Evolutionary conservation across 176 grass and related monocot genomes (phyloP).

Genomic region (Oryza punctata): DNA sequence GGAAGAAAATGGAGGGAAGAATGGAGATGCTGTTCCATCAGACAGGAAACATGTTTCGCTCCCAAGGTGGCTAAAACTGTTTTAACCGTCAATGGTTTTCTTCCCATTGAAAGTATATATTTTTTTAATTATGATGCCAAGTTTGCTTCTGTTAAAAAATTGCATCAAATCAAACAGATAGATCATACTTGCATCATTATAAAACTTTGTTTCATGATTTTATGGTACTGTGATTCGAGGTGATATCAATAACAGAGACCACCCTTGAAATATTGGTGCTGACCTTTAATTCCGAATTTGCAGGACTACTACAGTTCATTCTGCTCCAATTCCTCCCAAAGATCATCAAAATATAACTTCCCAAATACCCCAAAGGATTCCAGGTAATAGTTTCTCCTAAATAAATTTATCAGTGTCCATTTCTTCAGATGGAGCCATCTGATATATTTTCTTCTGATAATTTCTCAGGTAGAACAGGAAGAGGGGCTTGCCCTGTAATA

Average conservation of each 20-base stretch:
- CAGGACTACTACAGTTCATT: constrained; percentile 80
- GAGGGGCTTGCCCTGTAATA: constrained; percentile 64
- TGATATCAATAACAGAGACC: constrained; percentile 25
- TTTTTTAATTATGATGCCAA: not conserved
- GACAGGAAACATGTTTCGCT: constrained; percentile 98
- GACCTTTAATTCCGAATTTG: constrained; percentile 34
- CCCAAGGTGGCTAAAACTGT: constrained; percentile 62
- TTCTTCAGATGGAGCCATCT: constrained; percentile 4
- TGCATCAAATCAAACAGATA: not conserved
- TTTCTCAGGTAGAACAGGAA: constrained; percentile 75
- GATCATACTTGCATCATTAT: constrained; percentile 19
- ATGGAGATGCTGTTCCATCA: constrained; percentile 40
- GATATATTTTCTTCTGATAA: constrained; percentile 23
- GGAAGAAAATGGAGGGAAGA: constrained; percentile 93
- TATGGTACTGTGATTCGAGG: constrained; percentile 25
- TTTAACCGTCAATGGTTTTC: not conserved
- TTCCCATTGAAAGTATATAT: constrained; percentile 15
- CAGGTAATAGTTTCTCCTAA: constrained; percentile 58
- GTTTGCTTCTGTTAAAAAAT: constrained; percentile 5
- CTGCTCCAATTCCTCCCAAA: constrained; percentile 58
- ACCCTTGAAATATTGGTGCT: not conserved
- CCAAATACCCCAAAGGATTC: constrained; percentile 67
- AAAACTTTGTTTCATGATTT: constrained; percentile 23
- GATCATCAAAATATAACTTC: constrained; percentile 40
- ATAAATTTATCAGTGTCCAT: not conserved